phyloP scores from a whole-genome alignment of 495 filamentous ascomycete genomes.

The Astrothelium subdiscretum region DNA sequence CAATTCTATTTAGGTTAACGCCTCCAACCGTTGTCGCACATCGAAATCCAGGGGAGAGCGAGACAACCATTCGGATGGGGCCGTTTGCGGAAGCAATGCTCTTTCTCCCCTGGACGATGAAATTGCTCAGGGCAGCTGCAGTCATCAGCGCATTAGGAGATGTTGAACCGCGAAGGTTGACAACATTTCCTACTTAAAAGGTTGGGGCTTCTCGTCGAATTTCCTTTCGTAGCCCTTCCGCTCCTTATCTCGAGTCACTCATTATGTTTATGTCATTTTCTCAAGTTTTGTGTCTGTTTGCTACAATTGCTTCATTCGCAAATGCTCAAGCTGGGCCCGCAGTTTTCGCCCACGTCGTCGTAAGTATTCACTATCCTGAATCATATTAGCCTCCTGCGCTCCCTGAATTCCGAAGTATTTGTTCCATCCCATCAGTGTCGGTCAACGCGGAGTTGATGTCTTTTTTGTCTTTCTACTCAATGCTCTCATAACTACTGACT shows the following conservation, averaged over 20 bases:
- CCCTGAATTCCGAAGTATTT: too few relatives aligned
- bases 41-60: background rate
- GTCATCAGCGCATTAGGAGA: too few relatives aligned
- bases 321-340: background rate
- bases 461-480: too few relatives aligned
- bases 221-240: background rate
- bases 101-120: too few relatives aligned
- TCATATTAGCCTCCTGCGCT: too few relatives aligned
- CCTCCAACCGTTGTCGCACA: background rate
- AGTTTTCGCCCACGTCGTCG: background rate
- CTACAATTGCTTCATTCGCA: background rate
- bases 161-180: too few relatives aligned
- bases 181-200: background rate
- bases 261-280: background rate
- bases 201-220: background rate
- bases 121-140: too few relatives aligned
- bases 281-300: background rate
- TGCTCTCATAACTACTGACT: background rate
- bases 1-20: background rate
- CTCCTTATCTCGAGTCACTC: background rate
- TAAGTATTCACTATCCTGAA: background rate
- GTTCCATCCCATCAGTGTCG: too few relatives aligned
- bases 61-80: background rate
- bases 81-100: too few relatives aligned
- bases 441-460: too few relatives aligned